Base-by-base conservation (phyloP, 2,329 filamentous ascomycete species). In the Ceratocystis cubensis region DNA sequence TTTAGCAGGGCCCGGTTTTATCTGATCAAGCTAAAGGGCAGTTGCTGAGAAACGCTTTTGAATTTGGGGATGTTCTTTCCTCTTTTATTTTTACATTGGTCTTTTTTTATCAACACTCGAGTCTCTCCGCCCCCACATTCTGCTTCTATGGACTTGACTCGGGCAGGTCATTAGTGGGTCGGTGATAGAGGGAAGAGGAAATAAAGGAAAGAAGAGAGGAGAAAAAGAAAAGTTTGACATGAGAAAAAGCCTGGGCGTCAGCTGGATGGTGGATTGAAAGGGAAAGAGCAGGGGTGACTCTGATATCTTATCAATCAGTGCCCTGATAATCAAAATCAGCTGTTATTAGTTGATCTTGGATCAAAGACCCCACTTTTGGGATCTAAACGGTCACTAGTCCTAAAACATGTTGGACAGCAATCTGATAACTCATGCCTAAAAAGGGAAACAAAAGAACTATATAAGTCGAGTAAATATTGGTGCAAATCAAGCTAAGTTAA, bases 371-470 rank as follows among this genome's bases (percentile, higher is more conserved):
- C 56, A 59, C 56, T 59, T 53, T 28, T 53, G 8, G 48, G 8
- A 53, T 53, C 8, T 5, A 53, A 53, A 15, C 10, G 15, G 6
- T 7, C 48, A 37, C 17, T 37, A 7, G n/a, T 20, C 15, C 56
- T 20, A 37, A 37, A 59, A 20, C 56, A 33, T 59, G 5, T n/a
- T 33, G 28, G 30, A 20, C 53, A n/a, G 10, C 25, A 59, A 59
- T 59, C 56, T 59, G 56, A 59, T 59, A 59, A 59, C 15, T 37
- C 56, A 37, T 59, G 56, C 17, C 56, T 59, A 59, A 59, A 59
- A 37, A 37, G 56, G 56, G 56, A 37, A 59, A 59, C 28, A 59
- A 37, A 28, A 30, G 56, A 59, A 59, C 3, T 4, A n/a, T 37
- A 37, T 37, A 37, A 59, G 56, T 63, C 17, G 33, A 17, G 33